phyloP scores from a whole-genome alignment of 257 asterid genomes.

The Plectranthus barbatus region DNA sequence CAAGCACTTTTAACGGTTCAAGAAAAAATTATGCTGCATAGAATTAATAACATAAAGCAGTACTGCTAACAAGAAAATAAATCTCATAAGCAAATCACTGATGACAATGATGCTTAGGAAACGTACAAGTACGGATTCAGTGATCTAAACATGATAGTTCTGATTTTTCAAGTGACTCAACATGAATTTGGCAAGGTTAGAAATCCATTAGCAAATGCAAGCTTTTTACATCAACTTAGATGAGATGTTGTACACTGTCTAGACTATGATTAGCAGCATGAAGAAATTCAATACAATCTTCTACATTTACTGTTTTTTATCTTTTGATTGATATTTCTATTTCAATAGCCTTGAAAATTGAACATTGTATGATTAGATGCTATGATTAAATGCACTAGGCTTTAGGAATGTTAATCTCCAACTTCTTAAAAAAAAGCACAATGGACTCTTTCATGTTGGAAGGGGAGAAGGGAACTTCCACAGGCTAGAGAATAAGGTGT shows the following conservation, averaged over 20 bases:
- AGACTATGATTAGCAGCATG: constrained; percentile 4
- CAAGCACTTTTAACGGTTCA: not conserved
- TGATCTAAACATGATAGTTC: not conserved
- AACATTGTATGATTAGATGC: not conserved
- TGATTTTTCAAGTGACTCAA: not conserved
- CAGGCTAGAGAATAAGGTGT: not conserved
- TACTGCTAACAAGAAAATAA: not conserved
- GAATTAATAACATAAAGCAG: not conserved
- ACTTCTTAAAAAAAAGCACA: not conserved
- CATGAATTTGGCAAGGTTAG: not conserved
- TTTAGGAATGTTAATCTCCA: not conserved
- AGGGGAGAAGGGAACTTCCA: constrained; percentile 3
- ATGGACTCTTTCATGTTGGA: no score
- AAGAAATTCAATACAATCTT: not conserved
- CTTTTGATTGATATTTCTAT: not conserved
- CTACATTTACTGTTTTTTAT: not conserved
- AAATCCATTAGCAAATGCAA: not conserved
- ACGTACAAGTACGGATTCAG: not conserved
- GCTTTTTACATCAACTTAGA: not conserved
- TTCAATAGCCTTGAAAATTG: not conserved
- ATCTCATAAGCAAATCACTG: not conserved
- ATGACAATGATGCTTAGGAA: not conserved
- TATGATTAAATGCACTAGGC: not conserved
- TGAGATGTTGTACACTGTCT: not conserved
- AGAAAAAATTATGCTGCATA: not conserved